Evolutionary conservation across 2,329 filamentous ascomycete species (phyloP).

Genomic region (Sarocladium strictum): DNA sequence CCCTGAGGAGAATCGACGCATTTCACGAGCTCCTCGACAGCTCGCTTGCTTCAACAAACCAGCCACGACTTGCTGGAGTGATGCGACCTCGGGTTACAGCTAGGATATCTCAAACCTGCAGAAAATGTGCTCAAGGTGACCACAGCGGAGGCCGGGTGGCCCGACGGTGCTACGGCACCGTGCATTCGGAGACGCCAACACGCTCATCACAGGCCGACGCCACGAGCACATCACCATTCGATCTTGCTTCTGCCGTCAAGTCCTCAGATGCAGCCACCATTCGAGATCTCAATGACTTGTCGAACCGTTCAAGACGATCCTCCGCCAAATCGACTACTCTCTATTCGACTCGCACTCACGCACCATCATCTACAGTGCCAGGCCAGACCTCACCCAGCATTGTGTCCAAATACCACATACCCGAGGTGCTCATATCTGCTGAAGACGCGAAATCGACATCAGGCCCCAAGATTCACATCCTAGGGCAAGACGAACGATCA

Average conservation of each 20-base stretch:
- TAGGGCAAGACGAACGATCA: constrained; percentile 34
- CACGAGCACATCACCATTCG: background rate
- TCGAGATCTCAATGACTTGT: background rate
- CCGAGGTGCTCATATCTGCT: constrained; percentile 26
- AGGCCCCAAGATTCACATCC: constrained; percentile 34
- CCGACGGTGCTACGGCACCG: constrained; percentile 26
- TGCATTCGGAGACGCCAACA: constrained; percentile 8
- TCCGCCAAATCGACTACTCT: background rate
- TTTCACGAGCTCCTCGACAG: background rate
- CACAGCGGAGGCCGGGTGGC: constrained; percentile 29
- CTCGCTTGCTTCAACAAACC: constrained; percentile 12
- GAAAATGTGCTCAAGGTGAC: constrained; percentile 36
- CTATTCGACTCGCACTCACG: background rate
- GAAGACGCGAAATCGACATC: constrained; percentile 22
- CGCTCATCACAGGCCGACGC: background rate
- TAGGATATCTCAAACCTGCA: constrained; percentile 31
- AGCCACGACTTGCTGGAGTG: constrained; percentile 28
- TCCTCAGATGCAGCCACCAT: background rate
- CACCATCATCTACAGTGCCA: background rate
- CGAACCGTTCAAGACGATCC: background rate
- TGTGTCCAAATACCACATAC: constrained; percentile 1
- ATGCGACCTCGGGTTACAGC: constrained; percentile 37
- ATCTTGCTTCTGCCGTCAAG: background rate
- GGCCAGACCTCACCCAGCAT: constrained; percentile 9
- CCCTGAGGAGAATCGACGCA: background rate